These are phyloP conservation scores for Hirschfeldia incana DNA, from an alignment of 345 rosid genomes.

Conservation along the genomic window DNA sequence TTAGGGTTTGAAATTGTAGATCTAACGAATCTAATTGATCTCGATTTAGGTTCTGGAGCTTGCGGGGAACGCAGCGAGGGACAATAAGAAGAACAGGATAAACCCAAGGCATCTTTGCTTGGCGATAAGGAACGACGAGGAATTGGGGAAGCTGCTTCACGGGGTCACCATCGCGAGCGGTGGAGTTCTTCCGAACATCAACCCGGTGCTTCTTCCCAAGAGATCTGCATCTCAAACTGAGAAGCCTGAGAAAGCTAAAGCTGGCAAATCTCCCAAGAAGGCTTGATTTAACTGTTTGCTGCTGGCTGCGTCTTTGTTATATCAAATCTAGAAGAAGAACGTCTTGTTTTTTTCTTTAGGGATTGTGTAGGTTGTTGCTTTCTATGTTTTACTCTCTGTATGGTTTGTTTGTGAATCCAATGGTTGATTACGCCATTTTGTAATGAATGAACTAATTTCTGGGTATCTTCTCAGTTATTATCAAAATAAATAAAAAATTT, in stretches of 20 bases:
- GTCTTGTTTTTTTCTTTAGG: neutral
- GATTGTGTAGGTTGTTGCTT: slow-evolving; percentile 16
- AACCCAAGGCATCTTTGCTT: slow-evolving; percentile 59
- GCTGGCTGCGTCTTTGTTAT: neutral
- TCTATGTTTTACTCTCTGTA: neutral
- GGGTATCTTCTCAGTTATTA: neutral
- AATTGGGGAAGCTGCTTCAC: slow-evolving; percentile 56
- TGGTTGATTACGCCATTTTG: neutral
- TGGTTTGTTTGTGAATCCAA: neutral
- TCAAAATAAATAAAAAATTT: neutral
- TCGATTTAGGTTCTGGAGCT: slow-evolving; percentile 56
- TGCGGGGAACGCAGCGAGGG: slow-evolving; percentile 73
- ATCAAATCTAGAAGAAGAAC: slow-evolving; percentile 10
- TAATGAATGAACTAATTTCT: slow-evolving; percentile 17
- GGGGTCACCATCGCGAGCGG: slow-evolving; percentile 73
- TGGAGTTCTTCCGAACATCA: slow-evolving; percentile 66
- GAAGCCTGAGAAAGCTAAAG: slow-evolving; percentile 41
- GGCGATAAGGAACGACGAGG: slow-evolving; percentile 70
- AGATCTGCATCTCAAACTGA: slow-evolving; percentile 42
- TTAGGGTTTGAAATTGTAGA: slow-evolving; percentile 24
- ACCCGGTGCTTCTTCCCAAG: slow-evolving; percentile 69
- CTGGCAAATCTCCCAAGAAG: slow-evolving; percentile 55
- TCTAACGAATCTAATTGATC: neutral
- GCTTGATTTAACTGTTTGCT: slow-evolving; percentile 6
- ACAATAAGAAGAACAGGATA: slow-evolving; percentile 67